Evolutionary conservation across 1,284 basidiomycete species (phyloP).

Genomic region (Microbotryomycetes sp.): DNA sequence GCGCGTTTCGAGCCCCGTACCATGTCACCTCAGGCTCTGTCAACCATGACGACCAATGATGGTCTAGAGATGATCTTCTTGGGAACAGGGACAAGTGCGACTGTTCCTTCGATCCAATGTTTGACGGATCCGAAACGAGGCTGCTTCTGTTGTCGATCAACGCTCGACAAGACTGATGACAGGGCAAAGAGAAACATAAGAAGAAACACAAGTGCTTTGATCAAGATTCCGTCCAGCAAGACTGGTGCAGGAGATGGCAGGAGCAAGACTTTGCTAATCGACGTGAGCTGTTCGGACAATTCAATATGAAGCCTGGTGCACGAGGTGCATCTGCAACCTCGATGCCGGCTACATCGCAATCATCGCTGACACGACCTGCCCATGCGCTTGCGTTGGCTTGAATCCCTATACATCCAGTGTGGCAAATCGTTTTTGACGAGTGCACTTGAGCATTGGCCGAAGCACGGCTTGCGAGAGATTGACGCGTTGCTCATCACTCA

Average conservation of each 20-base stretch:
- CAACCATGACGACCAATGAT: no score
- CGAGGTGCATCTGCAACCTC: no score
- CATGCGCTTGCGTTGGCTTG: neutral
- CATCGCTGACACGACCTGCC: neutral
- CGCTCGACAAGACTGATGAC: constrained; percentile 36
- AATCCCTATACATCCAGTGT: constrained; percentile 40
- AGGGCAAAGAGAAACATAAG: constrained; percentile 65
- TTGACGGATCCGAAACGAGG: constrained; percentile 32
- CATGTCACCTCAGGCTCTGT: neutral
- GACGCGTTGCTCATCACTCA: constrained; percentile 73
- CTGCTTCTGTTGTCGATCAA: constrained; percentile 35
- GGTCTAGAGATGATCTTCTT: constrained; percentile 26
- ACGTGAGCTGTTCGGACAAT: constrained; percentile 39
- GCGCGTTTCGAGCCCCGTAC: neutral
- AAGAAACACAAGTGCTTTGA: constrained; percentile 63
- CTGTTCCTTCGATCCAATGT: constrained; percentile 33
- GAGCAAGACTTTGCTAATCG: constrained; percentile 53
- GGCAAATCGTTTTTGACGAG: constrained; percentile 72
- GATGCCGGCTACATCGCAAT: neutral
- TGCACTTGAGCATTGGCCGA: constrained; percentile 72
- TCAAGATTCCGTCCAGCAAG: constrained; percentile 49
- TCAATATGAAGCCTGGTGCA: neutral
- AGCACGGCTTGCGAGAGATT: constrained; percentile 61
- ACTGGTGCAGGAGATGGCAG: constrained; percentile 1
- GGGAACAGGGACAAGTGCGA: constrained; percentile 33